Evolutionary conservation across 495 filamentous ascomycete genomes (phyloP).

Genomic region (Trichoderma asperelloides): DNA sequence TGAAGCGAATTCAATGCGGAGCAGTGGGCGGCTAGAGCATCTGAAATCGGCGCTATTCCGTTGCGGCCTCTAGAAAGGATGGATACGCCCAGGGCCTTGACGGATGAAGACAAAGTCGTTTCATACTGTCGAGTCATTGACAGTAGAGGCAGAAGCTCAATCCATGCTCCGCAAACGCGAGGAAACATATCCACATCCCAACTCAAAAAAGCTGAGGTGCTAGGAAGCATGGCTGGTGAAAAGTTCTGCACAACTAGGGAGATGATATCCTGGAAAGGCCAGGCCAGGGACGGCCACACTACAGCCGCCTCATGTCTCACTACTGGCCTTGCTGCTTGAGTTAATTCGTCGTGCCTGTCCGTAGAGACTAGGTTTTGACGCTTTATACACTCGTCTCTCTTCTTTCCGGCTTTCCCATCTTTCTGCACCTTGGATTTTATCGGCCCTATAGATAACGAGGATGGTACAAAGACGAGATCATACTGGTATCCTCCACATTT

Average conservation of each 20-base stretch:
- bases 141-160: conserved; percentile 27
- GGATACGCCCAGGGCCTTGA: conserved; percentile 23
- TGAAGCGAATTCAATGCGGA: conserved; percentile 22
- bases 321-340: not conserved
- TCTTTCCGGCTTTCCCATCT: not conserved
- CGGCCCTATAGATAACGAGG: not conserved
- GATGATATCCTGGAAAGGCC: conserved; percentile 9
- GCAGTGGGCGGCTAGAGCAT: conserved; percentile 19
- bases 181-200: conserved; percentile 11
- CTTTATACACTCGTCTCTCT: not conserved
- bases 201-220: not conserved
- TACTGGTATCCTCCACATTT: conserved; percentile 4
- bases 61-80: conserved; percentile 16
- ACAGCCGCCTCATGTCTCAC: not conserved
- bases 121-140: conserved; percentile 5
- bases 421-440: not conserved
- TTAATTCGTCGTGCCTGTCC: not conserved
- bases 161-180: conserved; percentile 33
- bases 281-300: not conserved
- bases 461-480: conserved; percentile 6
- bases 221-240: not conserved
- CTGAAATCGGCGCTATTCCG: conserved; percentile 9
- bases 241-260: conserved; percentile 9
- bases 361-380: not conserved
- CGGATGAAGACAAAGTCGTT: conserved; percentile 18